Base-by-base conservation (phyloP, 1,284 basidiomycete genomes). In the Cryptococcus floricola region DNA sequence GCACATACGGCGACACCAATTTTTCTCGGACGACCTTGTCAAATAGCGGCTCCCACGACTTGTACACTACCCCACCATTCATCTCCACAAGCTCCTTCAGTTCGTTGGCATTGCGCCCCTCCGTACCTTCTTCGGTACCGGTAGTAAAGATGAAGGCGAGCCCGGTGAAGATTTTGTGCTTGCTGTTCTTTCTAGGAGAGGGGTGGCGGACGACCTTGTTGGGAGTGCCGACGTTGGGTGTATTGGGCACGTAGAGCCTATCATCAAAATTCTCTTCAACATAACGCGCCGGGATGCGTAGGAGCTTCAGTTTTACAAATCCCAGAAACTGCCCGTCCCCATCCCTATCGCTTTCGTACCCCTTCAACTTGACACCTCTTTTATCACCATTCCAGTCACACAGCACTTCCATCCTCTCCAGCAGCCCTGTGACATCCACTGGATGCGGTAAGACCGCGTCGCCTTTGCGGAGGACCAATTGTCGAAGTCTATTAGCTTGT, bases 41-140 rank as follows among this genome's bases (percentile, higher is more conserved):
- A 65, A 89, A 81, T n/a, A 91, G 69, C n/a, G 79, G 79, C 13
- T 79, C 75, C 83, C 88, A 86, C 56, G 87, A 83, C 10, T 85
- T 82, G 19, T 86, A 70, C 5, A 89, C 78, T 3, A 74, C 70
- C 4, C 86, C 90, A 0, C 87, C 88, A 14, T 79, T 71, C 4
- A 67, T 69, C 60, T 77, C 80, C 62, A 91, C 83, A 1, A 39
- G 5, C 19, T 23, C 28, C 14, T 19, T 23, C 23, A 43, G 8
- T 39, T 55, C 37, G 13, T 39, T 18, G 4, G 48, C 18, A 16
- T 38, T 31, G 10, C 18, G 18, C 34, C 31, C 37, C 14, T 19
- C 48, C 10, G 16, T 19, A 27, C n/a, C 23, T 31, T 45, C 37
- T 18, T 56, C 45, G n/a, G 44, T n/a, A 16, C 54, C 46, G 34